Conservation (phyloP, 2,329 filamentous ascomycete genomes). For the Amauroascus verrucosus region DNA sequence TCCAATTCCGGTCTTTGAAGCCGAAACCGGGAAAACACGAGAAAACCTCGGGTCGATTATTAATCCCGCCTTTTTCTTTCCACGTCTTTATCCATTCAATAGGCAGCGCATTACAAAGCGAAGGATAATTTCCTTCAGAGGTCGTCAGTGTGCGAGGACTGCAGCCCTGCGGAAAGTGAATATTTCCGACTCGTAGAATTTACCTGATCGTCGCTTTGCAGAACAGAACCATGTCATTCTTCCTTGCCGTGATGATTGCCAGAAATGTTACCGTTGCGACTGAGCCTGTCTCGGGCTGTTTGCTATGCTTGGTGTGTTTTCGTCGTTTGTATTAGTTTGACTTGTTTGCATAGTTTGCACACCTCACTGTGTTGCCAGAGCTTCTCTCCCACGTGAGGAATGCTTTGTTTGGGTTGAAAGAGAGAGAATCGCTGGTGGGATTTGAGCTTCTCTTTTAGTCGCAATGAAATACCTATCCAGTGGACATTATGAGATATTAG, state of each 20-base stretch:
- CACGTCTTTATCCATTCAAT: too few relatives aligned
- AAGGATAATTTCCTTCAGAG: background rate
- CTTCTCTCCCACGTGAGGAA: too few relatives aligned
- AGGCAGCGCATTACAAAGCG: too few relatives aligned
- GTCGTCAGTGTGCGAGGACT: background rate
- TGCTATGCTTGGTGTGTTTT: background rate
- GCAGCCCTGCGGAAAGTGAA: background rate
- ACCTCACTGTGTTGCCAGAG: too few relatives aligned
- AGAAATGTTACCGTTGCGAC: too few relatives aligned
- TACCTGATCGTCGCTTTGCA: background rate
- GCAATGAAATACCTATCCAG: too few relatives aligned
- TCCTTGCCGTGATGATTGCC: background rate
- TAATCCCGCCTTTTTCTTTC: background rate
- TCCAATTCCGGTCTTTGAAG: background rate
- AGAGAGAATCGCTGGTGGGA: too few relatives aligned
- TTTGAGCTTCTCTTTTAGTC: too few relatives aligned
- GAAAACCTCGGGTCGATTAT: conserved; percentile 5
- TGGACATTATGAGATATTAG: too few relatives aligned
- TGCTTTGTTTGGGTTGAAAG: too few relatives aligned
- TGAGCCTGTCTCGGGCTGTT: background rate
- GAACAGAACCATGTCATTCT: background rate
- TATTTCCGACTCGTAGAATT: background rate
- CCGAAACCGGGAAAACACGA: background rate
- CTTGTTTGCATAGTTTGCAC: background rate
- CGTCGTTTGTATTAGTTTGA: background rate